phyloP scores from a whole-genome alignment of 2,329 filamentous ascomycete species.

The Epichloe baconii region DNA sequence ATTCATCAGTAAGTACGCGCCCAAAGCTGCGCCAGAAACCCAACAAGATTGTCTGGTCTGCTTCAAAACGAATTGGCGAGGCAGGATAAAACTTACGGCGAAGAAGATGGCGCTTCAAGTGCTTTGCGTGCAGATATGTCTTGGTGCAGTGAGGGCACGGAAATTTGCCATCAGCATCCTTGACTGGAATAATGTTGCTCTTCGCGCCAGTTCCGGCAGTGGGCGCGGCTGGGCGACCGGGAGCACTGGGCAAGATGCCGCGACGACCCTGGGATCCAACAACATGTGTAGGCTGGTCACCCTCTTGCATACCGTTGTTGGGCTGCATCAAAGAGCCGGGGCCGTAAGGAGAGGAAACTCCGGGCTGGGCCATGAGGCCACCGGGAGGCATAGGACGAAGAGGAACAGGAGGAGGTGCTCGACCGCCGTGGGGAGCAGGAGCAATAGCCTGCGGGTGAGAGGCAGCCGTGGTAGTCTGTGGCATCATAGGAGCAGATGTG shows the following conservation, averaged over 20 bases:
- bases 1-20: slow-evolving; percentile 15
- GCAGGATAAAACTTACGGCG: slow-evolving; percentile 59
- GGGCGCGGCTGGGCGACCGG: slow-evolving; percentile 68
- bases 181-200: slow-evolving; percentile 74
- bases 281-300: slow-evolving; percentile 69
- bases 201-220: slow-evolving; percentile 58
- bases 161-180: slow-evolving; percentile 96
- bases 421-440: slow-evolving; percentile 49
- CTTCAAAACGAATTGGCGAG: background rate
- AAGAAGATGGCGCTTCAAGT: slow-evolving; percentile 89
- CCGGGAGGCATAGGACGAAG: slow-evolving; percentile 60
- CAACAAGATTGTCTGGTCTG: background rate
- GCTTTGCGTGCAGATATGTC: slow-evolving; percentile 94
- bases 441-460: slow-evolving; percentile 66
- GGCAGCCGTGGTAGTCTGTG: slow-evolving; percentile 51
- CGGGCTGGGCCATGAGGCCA: slow-evolving; percentile 46
- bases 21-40: slow-evolving; percentile 13
- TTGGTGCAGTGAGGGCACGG: slow-evolving; percentile 97
- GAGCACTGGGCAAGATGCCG: slow-evolving; percentile 82
- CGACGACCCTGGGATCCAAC: slow-evolving; percentile 89
- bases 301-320: slow-evolving; percentile 40
- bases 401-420: slow-evolving; percentile 41
- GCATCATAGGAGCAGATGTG: slow-evolving; percentile 47
- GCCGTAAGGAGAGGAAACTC: slow-evolving; percentile 47
- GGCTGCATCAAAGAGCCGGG: slow-evolving; percentile 44